Percentiles rank a stretch among this genome's conserved stretches.
These are phyloP conservation scores for Kluyveromyces starmeri DNA, from an alignment of 805 yeast species.

Conservation along the genomic window DNA sequence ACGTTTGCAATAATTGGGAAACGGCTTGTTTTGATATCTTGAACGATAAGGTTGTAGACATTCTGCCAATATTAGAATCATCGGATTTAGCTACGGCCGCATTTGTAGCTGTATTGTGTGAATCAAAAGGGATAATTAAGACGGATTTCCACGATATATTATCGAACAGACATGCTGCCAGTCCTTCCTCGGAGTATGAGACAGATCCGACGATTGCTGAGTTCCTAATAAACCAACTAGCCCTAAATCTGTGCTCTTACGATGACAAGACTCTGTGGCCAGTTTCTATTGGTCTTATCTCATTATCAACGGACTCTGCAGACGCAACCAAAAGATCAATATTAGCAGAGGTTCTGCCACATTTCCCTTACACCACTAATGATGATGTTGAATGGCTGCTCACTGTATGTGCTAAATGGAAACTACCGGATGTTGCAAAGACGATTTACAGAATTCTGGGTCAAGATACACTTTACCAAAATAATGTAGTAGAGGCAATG, in stretches of 20 bases:
- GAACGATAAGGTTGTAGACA: conserved; percentile 46
- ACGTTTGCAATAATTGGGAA: conserved; percentile 42
- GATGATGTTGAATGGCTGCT: conserved; percentile 78
- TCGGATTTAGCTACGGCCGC: conserved; percentile 59
- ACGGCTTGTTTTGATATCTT: conserved; percentile 46
- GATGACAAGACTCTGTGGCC: conserved; percentile 46
- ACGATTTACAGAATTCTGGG: conserved; percentile 45
- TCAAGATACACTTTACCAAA: conserved; percentile 41
- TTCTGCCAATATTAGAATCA: conserved; percentile 48
- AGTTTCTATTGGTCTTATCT: conserved; percentile 58
- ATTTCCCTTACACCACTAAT: conserved; percentile 50
- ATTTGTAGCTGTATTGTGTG: conserved; percentile 50
- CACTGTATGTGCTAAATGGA: conserved; percentile 61
- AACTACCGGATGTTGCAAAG: conserved; percentile 48
- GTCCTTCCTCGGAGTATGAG: conserved; percentile 39
- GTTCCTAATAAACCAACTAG: conserved; percentile 25
- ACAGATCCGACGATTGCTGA: conserved; percentile 4
- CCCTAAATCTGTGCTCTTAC: conserved; percentile 23
- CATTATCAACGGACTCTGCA: conserved; percentile 36
- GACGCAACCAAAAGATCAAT: conserved; percentile 28
- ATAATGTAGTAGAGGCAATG: conserved; percentile 53
- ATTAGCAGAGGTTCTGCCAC: conserved; percentile 51
- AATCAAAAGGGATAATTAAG: conserved; percentile 42
- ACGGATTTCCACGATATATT: conserved; percentile 17
- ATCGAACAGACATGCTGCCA: conserved; percentile 22